A percentile compares a stretch with the other conserved stretches of the same genome.
Evolutionary conservation across 768 basidiomycete species (phyloP).

Genomic region (Mycena maculata): DNA sequence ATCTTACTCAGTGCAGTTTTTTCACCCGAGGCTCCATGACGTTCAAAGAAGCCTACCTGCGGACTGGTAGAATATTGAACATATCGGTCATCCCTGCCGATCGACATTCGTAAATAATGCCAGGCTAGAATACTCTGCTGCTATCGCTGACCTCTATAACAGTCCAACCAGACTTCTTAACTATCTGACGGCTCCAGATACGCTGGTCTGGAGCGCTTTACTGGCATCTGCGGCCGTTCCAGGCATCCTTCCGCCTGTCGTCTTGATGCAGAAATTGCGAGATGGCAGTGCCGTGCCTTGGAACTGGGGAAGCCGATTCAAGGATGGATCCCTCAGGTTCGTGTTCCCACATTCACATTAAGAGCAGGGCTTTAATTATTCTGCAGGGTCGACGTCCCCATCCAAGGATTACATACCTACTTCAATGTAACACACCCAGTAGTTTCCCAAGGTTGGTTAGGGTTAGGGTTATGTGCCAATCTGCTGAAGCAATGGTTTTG

Average conservation of each 20-base stretch:
- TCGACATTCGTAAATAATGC: slow-evolving; percentile 75
- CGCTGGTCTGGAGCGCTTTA: slow-evolving; percentile 82
- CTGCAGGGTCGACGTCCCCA: slow-evolving; percentile 90
- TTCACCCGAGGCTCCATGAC: slow-evolving; percentile 95
- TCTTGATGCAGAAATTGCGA: slow-evolving; percentile 90
- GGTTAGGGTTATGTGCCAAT: slow-evolving; percentile 69
- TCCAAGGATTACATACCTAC: slow-evolving; percentile 88
- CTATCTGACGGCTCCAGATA: slow-evolving; percentile 95
- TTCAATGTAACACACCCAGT: slow-evolving; percentile 65
- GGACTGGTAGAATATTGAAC: slow-evolving; percentile 92
- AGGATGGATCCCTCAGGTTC: slow-evolving; percentile 90
- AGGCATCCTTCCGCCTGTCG: slow-evolving; percentile 94
- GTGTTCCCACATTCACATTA: slow-evolving; percentile 34
- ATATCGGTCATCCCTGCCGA: slow-evolving; percentile 93
- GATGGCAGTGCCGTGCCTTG: slow-evolving; percentile 87
- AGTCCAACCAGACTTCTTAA: slow-evolving; percentile 97
- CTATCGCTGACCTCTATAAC: slow-evolving; percentile 20
- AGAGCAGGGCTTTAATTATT: slow-evolving; percentile 12
- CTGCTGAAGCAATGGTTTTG: slow-evolving; percentile 60
- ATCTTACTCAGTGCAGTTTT: slow-evolving; percentile 71
- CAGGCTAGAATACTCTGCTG: slow-evolving; percentile 32
- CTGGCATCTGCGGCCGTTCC: slow-evolving; percentile 95
- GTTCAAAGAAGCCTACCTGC: slow-evolving; percentile 93
- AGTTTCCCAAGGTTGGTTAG: slow-evolving; percentile 5
- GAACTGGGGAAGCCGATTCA: slow-evolving; percentile 96